Evolutionary conservation across 768 basidiomycete genomes (phyloP), one percentile per base, ranked within the genome.

Genomic region (Amylocystis lapponica): DNA sequence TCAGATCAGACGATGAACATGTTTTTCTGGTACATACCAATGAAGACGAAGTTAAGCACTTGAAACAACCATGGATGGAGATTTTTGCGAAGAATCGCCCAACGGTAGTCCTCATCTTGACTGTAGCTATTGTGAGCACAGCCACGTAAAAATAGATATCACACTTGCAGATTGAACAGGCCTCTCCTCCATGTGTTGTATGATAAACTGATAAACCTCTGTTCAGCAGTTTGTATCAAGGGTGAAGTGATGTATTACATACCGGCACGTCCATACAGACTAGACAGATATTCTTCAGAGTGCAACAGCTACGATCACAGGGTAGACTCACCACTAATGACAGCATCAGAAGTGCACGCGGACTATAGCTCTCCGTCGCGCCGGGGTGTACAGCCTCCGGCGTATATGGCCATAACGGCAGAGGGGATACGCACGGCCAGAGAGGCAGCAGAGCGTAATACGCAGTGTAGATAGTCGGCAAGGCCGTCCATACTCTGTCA

Each of bases 51-150:
- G 62, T 82, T 83, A 23, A 75, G 41, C n/a, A 85, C 46, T 49
- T 80, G 75, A 67, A 84, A 84, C 8, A 78, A 49, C 63, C 69
- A 69, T 2, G 59, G 39, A 12, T 79, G 75, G 3, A 84, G 56
- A 36, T 79, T 70, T 30, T 66, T 60, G 31, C 93, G 79, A 12
- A 96, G 70, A 27, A 91, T 66, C 2, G 69, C 77, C 89, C 94
- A 97, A 21, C 95, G 84, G 56, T 97, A 97, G 61, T 96, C 93
- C 62, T 95, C 92, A 20, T 87, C 88, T 21, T 75, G 71, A 6
- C 86, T 89, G 23, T 8, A 30, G 26, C 7, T 20, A n/a, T 27
- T 17, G n/a, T 19, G 19, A 25, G 27, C 4, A 20, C 17, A 19
- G 12, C n/a, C 39, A 25, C 3, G 23, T n/a, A 22, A 16, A 4